Conservation (phyloP, 164 flowering plant species). For the Macadamia tetraphylla region DNA sequence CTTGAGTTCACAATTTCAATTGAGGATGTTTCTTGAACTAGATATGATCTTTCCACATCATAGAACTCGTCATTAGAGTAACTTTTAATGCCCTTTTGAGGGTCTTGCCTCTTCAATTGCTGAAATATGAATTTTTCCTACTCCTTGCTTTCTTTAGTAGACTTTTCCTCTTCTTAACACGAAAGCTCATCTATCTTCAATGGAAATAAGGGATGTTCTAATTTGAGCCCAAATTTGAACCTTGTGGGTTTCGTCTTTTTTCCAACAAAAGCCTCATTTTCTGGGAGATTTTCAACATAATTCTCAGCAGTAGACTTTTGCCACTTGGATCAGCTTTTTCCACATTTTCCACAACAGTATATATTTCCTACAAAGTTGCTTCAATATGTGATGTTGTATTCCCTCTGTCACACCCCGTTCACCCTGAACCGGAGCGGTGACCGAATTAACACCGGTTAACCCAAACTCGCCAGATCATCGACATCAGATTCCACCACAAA, state of each 20-base stretch:
- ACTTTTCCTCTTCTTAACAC: slow-evolving; percentile 53
- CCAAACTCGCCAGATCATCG: too few relatives aligned
- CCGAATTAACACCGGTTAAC: too few relatives aligned
- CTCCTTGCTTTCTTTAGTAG: slow-evolving; percentile 23
- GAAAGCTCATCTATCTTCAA: slow-evolving; percentile 83
- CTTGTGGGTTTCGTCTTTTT: slow-evolving; percentile 26
- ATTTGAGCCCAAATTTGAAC: slow-evolving; percentile 65
- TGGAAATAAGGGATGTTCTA: slow-evolving; percentile 65
- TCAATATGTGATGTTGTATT: slow-evolving; percentile 17
- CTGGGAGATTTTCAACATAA: slow-evolving; percentile 20
- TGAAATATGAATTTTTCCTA: slow-evolving; percentile 28
- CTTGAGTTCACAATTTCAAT: slow-evolving; percentile 31
- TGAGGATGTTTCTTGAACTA: slow-evolving; percentile 44
- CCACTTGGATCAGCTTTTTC: slow-evolving; percentile 26
- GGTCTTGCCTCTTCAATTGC: slow-evolving; percentile 26
- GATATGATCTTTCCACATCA: slow-evolving; percentile 82
- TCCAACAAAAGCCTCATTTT: slow-evolving; percentile 17
- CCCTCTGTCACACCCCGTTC: too few relatives aligned
- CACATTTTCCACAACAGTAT: slow-evolving; percentile 17
- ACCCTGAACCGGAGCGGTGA: too few relatives aligned
- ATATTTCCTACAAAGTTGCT: not conserved
- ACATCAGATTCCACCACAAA: too few relatives aligned
- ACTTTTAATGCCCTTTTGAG: slow-evolving; percentile 22
- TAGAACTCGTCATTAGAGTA: slow-evolving; percentile 61
- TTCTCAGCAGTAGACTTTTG: slow-evolving; percentile 19